phyloP scores from a whole-genome alignment of 2,329 filamentous ascomycete species.

The Phyllachora maydis region DNA sequence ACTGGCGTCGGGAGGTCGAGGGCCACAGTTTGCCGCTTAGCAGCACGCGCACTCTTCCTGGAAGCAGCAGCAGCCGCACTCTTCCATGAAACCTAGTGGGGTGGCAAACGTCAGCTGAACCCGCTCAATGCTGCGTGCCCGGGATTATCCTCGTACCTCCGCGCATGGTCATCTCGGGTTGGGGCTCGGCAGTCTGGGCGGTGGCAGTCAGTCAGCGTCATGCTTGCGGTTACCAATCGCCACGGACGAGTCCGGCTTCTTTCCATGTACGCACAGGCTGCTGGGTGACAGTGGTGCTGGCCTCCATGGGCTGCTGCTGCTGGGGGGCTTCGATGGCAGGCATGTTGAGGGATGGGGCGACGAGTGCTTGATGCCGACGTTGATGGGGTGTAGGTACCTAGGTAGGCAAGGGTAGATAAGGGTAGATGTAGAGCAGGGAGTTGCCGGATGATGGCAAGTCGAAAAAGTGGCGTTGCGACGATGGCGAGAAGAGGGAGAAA shows the following conservation, averaged over 20 bases:
- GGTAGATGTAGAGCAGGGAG: background rate
- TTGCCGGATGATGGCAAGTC: background rate
- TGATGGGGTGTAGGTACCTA: too few species aligned
- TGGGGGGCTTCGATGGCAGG: constrained; percentile 8
- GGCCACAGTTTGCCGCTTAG: too few species aligned
- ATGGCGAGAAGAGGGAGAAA: background rate
- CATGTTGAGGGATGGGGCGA: too few species aligned
- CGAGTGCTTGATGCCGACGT: too few species aligned
- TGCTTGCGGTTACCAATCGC: too few species aligned
- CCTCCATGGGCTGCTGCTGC: constrained; percentile 12
- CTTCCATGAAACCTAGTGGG: constrained; percentile 12
- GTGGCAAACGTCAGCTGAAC: too few species aligned
- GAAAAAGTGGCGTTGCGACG: background rate
- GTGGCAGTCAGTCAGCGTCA: background rate
- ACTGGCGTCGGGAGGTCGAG: too few species aligned
- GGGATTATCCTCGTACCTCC: too few species aligned
- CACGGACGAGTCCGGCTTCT: too few species aligned
- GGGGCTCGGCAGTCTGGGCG: constrained; percentile 8
- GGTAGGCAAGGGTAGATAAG: too few species aligned
- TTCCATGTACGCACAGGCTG: constrained; percentile 12
- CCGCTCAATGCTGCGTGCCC: too few species aligned
- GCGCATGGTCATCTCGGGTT: constrained; percentile 9
- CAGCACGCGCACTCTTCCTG: constrained; percentile 10
- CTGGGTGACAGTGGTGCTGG: constrained; percentile 8
- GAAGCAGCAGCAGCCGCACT: constrained; percentile 11